Conservation (phyloP, 2,329 filamentous ascomycete species). For the Allantophomopsis cytisporea region DNA sequence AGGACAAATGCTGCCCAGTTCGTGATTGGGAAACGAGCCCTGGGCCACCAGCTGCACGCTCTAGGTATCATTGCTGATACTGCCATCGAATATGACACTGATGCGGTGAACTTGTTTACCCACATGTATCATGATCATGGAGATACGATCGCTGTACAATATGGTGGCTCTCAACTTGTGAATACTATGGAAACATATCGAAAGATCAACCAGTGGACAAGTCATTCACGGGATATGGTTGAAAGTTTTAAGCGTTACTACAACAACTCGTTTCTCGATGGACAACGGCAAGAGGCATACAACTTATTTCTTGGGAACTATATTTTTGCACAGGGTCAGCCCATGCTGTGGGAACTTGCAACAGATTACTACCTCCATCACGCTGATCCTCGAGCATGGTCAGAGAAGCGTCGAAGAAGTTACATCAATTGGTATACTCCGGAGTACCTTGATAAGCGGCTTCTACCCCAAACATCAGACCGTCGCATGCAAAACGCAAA, state of each 20-base stretch:
- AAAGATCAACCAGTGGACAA: slow-evolving; percentile 98
- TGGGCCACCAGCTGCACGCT: slow-evolving; percentile 85
- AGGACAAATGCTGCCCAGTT: slow-evolving; percentile 97
- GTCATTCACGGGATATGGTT: slow-evolving; percentile 94
- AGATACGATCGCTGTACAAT: slow-evolving; percentile 94
- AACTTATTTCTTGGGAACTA: slow-evolving; percentile 97
- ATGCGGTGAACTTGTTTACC: slow-evolving; percentile 91
- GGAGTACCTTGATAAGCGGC: slow-evolving; percentile 41
- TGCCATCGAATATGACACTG: slow-evolving; percentile 81
- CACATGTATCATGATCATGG: slow-evolving; percentile 98
- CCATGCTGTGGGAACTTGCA: slow-evolving; percentile 91
- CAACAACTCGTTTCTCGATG: slow-evolving; percentile 95
- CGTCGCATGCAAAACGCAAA: slow-evolving; percentile 3
- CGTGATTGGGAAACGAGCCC: slow-evolving; percentile 86
- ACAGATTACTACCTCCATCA: slow-evolving; percentile 97
- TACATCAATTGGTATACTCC: slow-evolving; percentile 89
- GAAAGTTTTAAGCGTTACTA: slow-evolving; percentile 99
- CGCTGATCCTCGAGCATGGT: slow-evolving; percentile 63
- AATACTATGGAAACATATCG: slow-evolving; percentile 99
- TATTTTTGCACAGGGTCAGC: slow-evolving; percentile 72
- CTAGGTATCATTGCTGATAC: slow-evolving; percentile 74
- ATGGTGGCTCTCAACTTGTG: slow-evolving; percentile 91
- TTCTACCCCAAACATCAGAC: slow-evolving; percentile 1
- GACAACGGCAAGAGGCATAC: slow-evolving; percentile 95
- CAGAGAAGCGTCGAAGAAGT: slow-evolving; percentile 44